These are phyloP conservation scores for Strobilomyces echinocephalus DNA, from an alignment of 768 basidiomycete species.

Conservation along the genomic window DNA sequence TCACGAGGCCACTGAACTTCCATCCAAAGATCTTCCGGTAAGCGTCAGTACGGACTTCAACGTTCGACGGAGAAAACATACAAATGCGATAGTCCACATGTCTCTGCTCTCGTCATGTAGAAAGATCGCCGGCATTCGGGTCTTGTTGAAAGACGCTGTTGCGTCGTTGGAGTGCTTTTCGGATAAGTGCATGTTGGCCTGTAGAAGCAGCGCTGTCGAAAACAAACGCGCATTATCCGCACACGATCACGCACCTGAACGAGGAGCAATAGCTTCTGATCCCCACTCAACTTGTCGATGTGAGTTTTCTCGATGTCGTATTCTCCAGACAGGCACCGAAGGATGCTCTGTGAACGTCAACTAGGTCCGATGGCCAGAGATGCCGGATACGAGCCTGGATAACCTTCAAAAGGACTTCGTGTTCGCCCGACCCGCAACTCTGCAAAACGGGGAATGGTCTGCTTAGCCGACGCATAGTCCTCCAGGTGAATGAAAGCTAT, in stretches of 20 bases:
- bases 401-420: constrained; percentile 3
- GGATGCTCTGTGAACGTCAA: constrained; percentile 9
- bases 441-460: constrained; percentile 2
- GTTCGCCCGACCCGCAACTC: neutral
- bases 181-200: constrained; percentile 17
- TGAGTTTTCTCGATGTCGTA: neutral
- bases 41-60: neutral
- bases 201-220: neutral
- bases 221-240: no score
- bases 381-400: constrained; percentile 7
- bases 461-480: neutral
- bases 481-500: constrained; percentile 6
- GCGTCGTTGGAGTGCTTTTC: constrained; percentile 1
- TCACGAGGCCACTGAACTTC: constrained; percentile 17
- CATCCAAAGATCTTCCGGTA: constrained; percentile 15
- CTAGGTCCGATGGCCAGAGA: neutral
- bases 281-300: neutral
- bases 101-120: constrained; percentile 11
- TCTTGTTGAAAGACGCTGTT: constrained; percentile 5
- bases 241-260: constrained; percentile 8
- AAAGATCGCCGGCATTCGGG: constrained; percentile 9
- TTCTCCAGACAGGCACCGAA: constrained; percentile 8
- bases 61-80: neutral
- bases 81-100: constrained; percentile 14
- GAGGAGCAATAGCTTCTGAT: constrained; percentile 5